phyloP scores from a whole-genome alignment of 345 rosid species.

The Eucalyptus victrix region DNA sequence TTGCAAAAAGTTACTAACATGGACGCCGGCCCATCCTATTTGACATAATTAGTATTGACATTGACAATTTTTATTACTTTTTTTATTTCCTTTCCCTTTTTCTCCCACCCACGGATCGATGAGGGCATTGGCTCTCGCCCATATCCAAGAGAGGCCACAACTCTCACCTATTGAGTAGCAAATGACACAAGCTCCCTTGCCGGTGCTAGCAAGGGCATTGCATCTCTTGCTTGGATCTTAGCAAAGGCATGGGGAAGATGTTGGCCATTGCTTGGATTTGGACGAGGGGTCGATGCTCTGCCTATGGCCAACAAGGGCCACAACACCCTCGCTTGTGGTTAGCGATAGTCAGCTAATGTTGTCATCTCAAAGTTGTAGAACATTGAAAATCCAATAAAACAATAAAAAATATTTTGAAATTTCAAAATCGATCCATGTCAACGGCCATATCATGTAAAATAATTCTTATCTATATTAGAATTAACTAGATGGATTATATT shows the following conservation, averaged over 20 bases:
- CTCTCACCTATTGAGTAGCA: not conserved
- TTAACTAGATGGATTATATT: too few species aligned
- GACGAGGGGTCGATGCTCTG: too few species aligned
- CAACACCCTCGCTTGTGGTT: not conserved
- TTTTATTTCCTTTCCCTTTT: too few species aligned
- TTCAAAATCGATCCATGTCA: accelerated
- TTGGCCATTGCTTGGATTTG: too few species aligned
- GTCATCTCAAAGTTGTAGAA: not conserved
- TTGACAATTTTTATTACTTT: too few species aligned
- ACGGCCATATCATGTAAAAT: accelerated
- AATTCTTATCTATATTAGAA: too few species aligned
- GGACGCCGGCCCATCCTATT: accelerated
- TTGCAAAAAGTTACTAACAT: too few species aligned
- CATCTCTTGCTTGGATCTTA: too few species aligned
- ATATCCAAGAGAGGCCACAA: not conserved
- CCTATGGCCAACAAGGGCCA: not conserved
- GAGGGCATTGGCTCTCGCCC: not conserved
- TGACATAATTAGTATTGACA: too few species aligned
- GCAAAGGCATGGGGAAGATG: too few species aligned
- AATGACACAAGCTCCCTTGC: not conserved
- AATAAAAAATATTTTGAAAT: too few species aligned
- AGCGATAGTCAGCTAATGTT: accelerated
- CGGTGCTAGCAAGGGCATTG: not conserved
- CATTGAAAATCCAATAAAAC: too few species aligned
- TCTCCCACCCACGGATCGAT: not conserved